Evolutionary conservation across 306 rosid species (phyloP).

Genomic region (Cyamopsis tetragonoloba): DNA sequence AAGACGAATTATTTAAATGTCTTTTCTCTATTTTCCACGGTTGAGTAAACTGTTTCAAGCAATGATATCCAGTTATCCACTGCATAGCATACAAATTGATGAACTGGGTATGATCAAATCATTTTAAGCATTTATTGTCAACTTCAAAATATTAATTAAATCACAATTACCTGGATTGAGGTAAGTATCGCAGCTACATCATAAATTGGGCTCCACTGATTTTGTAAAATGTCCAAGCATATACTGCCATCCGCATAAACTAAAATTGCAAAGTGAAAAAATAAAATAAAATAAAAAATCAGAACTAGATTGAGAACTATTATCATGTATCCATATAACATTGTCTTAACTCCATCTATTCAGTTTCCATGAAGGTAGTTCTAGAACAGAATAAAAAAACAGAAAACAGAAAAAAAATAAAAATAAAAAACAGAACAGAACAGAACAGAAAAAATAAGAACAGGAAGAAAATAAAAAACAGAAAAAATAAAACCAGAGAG

Average conservation of each 20-base stretch:
- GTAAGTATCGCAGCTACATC: constrained; percentile 98
- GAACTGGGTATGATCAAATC: not conserved
- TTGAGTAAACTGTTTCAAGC: not conserved
- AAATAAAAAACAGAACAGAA: too few relatives aligned
- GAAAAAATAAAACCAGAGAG: too few relatives aligned
- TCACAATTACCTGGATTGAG: constrained; percentile 77
- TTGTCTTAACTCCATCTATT: not conserved
- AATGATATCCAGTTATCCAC: not conserved
- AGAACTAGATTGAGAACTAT: constrained; percentile 24
- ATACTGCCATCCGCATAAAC: constrained; percentile 99
- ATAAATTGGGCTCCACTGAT: constrained; percentile 97
- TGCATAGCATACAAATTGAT: not conserved
- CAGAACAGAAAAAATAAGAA: too few relatives aligned
- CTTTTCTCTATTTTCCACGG: not conserved
- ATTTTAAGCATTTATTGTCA: constrained; percentile 8
- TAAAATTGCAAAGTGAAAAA: constrained; percentile 40
- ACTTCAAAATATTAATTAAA: constrained; percentile 11
- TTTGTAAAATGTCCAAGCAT: constrained; percentile 94
- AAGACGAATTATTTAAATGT: not conserved
- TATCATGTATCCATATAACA: not conserved
- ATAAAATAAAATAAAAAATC: not conserved
- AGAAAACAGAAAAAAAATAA: too few relatives aligned
- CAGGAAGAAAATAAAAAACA: too few relatives aligned
- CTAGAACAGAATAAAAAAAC: not conserved
- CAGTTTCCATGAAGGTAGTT: not conserved